A percentile compares a stretch with the other conserved stretches of the same genome.
Conservation (phyloP, 2,329 filamentous ascomycete species). For the Scorias spongiosa region DNA sequence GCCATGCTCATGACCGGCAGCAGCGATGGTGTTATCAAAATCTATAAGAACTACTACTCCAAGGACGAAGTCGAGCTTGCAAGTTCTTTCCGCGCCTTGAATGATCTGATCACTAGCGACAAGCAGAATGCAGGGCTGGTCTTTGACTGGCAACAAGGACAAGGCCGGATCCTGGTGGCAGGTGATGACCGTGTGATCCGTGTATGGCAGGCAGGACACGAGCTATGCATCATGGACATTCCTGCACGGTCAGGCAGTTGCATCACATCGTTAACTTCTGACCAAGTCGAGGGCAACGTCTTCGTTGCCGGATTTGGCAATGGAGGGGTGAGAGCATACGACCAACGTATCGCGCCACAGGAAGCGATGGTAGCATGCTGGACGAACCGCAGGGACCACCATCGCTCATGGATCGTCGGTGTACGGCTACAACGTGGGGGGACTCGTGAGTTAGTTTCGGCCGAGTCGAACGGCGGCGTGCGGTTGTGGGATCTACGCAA, state of each 20-base stretch:
- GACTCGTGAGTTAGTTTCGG: conserved; percentile 76
- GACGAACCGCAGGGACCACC: conserved; percentile 88
- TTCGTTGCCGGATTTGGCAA: conserved; percentile 96
- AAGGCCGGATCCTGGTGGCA: conserved; percentile 83
- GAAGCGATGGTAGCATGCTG: conserved; percentile 92
- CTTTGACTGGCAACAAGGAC: conserved; percentile 98
- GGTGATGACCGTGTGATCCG: conserved; percentile 91
- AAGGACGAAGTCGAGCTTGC: conserved; percentile 66
- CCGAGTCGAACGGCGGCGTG: conserved; percentile 82
- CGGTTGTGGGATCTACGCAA: conserved; percentile 88
- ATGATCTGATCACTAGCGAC: conserved; percentile 85
- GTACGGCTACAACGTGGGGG: conserved; percentile 95
- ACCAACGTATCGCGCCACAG: conserved; percentile 56
- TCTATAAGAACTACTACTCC: conserved; percentile 84
- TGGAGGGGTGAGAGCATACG: conserved; percentile 84
- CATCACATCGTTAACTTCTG: conserved; percentile 87
- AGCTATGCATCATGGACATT: conserved; percentile 86
- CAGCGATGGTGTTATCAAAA: conserved; percentile 83
- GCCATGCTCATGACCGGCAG: conserved; percentile 89
- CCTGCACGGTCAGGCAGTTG: conserved; percentile 87
- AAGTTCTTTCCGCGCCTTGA: conserved; percentile 79
- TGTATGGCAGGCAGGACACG: conserved; percentile 88
- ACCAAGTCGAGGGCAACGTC: conserved; percentile 93
- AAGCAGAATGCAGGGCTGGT: conserved; percentile 80
- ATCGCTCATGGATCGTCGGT: conserved; percentile 88